Evolutionary conservation across 495 filamentous ascomycete species (phyloP).

Genomic region (Xylaria scruposa): DNA sequence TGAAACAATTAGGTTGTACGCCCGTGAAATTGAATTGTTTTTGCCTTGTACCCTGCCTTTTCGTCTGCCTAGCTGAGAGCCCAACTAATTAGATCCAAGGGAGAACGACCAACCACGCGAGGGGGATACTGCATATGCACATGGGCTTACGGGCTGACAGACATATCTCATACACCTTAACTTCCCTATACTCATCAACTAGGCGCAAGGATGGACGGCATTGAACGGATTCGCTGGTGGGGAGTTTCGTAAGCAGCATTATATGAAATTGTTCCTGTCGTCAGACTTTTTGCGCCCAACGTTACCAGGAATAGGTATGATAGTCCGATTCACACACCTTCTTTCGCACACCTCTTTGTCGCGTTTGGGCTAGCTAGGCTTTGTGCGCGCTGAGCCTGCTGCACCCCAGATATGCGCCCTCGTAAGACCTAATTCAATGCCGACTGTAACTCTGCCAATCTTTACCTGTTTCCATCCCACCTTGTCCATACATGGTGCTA

Average conservation of each 20-base stretch:
- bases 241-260: constrained; percentile 7
- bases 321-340: not conserved
- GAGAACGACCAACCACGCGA: not conserved
- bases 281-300: not conserved
- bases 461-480: not conserved
- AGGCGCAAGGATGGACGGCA: not conserved
- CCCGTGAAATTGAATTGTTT: not conserved
- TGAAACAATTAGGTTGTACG: not conserved
- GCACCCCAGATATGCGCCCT: constrained; percentile 27
- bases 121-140: constrained; percentile 13
- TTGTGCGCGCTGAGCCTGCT: not conserved
- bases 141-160: constrained; percentile 21
- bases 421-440: constrained; percentile 13
- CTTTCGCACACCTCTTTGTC: not conserved
- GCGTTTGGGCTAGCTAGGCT: not conserved
- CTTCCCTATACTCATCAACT: not conserved
- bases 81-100: not conserved
- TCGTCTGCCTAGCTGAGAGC: constrained; percentile 21
- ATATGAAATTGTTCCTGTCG: constrained; percentile 4
- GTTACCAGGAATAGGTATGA: constrained; percentile 1
- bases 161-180: not conserved
- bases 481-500: not conserved
- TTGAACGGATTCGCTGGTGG: constrained; percentile 1
- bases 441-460: not conserved
- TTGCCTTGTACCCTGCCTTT: constrained; percentile 4